phyloP scores from a whole-genome alignment of 2,329 filamentous ascomycete species.

The Aspergillus novofumigatus region DNA sequence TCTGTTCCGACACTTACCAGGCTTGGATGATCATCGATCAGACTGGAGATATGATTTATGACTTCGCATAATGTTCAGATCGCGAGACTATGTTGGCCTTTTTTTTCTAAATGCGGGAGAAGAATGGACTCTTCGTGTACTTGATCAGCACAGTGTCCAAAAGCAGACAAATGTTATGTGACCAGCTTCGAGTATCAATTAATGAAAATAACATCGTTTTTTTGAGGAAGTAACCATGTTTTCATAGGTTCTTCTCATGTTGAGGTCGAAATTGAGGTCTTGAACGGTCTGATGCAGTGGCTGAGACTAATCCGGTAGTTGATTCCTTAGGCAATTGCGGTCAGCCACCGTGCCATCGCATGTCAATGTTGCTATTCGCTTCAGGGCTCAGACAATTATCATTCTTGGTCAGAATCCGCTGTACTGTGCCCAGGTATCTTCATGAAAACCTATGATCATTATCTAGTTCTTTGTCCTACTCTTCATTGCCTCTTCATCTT shows the following conservation, averaged over 20 bases:
- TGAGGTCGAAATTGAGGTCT: background rate
- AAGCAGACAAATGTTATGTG: background rate
- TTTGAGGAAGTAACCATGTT: background rate
- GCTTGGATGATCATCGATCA: background rate
- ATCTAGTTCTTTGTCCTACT: background rate
- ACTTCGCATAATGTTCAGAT: background rate
- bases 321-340: background rate
- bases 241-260: background rate
- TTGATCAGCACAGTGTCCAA: background rate
- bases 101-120: background rate
- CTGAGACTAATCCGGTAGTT: background rate
- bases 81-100: background rate
- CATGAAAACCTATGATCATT: background rate
- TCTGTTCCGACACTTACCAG: background rate
- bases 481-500: background rate
- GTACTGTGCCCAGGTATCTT: background rate
- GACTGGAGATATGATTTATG: background rate
- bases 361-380: background rate
- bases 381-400: background rate
- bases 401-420: background rate
- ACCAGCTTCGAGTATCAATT: background rate
- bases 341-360: background rate
- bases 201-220: background rate
- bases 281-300: background rate
- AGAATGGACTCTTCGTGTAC: background rate